phyloP scores from a whole-genome alignment of 768 basidiomycete genomes.

The Tephrocybe sp. region DNA sequence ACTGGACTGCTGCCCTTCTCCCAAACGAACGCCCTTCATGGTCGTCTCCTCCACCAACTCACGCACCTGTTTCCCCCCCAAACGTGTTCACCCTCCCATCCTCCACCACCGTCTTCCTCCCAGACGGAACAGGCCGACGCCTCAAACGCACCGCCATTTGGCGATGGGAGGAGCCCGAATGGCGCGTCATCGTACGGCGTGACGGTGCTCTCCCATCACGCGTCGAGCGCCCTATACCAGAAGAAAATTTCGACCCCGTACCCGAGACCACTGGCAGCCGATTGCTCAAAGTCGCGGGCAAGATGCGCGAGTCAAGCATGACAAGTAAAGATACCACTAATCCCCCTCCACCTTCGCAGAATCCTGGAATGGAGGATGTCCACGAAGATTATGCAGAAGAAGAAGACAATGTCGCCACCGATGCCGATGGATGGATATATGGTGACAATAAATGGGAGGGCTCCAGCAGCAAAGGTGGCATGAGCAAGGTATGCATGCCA shows the following conservation, averaged over 20 bases:
- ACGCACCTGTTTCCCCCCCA: slow-evolving; percentile 66
- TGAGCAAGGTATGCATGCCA: slow-evolving; percentile 83
- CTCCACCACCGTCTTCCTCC: slow-evolving; percentile 54
- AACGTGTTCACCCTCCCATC: slow-evolving; percentile 66
- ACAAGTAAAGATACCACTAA: slow-evolving; percentile 11
- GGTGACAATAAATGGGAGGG: slow-evolving; percentile 95
- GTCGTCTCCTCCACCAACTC: slow-evolving; percentile 49
- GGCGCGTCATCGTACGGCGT: slow-evolving; percentile 71
- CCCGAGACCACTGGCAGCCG: slow-evolving; percentile 30
- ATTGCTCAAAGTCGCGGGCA: slow-evolving; percentile 55
- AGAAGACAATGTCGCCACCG: slow-evolving; percentile 58
- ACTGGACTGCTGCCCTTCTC: slow-evolving; percentile 91
- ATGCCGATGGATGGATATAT: slow-evolving; percentile 90
- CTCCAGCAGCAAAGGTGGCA: slow-evolving; percentile 68
- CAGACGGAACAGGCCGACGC: slow-evolving; percentile 42
- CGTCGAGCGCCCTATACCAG: slow-evolving; percentile 63
- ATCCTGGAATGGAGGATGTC: slow-evolving; percentile 27
- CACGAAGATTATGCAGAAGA: slow-evolving; percentile 38
- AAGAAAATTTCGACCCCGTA: slow-evolving; percentile 33
- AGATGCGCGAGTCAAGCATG: slow-evolving; percentile 36
- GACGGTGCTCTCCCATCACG: slow-evolving; percentile 49
- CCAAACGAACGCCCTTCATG: slow-evolving; percentile 90
- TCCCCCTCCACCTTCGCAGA: slow-evolving; percentile 15
- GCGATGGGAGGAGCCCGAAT: slow-evolving; percentile 91
- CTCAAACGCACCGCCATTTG: slow-evolving; percentile 77